Base-by-base conservation (phyloP, 176 grass and related monocot species). In the Raddia distichophylla region DNA sequence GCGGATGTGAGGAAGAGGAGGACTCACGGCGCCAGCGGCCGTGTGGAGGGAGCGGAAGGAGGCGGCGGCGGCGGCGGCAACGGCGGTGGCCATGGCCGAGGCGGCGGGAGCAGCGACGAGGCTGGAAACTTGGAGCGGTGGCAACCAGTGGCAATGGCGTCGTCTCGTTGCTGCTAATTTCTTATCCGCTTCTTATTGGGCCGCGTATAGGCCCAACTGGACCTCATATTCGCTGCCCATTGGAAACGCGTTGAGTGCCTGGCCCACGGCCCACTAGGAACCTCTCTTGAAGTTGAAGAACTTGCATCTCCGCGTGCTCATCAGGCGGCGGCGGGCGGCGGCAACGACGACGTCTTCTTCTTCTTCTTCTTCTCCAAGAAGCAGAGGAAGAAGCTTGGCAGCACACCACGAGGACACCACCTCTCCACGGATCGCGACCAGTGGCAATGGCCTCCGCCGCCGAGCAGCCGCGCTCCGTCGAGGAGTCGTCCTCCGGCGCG, bases 111-210 rank as follows among this genome's bases (percentile, higher is more conserved):
- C 18, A 51, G 86, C 66, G 72, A 89, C 79, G 84, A 60, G 15
- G 68, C 52, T 50, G 68, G 63, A 47, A 47, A 83, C 10, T 53
- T 19, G 20, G 13, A 35, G 66, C 73, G n/a, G 67, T 60, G 52
- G 52, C 51, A 53, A 53, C 32, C 76, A 7, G 75, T 32, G 27
- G 14, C 32, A 56, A 20, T 5, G n/a, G 55, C 20, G 57, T 46
- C 20, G 57, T 46, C 56, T 54, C 22, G 10, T 8, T 34, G 51
- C 74, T 64, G 63, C 73, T 64, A 71, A 77, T 44, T 45, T 46
- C 82, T 77, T 89, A 89, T 90, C 83, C 58, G 55, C 47, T 85
- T 5, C 10, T 1, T 64, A 48, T 7, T 83, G 11, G 74, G 80
- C 75, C 5, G 6, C 11, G 3, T 33, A 22, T 44, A 54, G 3